Evolutionary conservation across 148 eudicot species (phyloP), one percentile per base, ranked within the genome.

Genomic region (Fallopia convolvulus): DNA sequence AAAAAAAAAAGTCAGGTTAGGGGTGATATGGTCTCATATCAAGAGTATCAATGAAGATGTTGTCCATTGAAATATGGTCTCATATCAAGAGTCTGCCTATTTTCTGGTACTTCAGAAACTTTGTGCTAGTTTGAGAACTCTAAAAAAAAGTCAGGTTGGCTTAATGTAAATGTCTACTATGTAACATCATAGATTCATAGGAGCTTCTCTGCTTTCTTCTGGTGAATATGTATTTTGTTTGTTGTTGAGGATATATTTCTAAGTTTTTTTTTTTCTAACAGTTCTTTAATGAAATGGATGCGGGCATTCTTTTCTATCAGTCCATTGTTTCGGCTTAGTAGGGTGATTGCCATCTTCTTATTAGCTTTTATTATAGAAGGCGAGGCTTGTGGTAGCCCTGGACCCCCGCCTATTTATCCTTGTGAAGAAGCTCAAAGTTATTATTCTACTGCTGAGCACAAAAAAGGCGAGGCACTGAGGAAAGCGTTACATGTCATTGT

Each of bases 361-460:
- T 42, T 85, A 40, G 75, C 78, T 61, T 81, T 83, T 66, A 74
- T 40, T 78, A 82, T 85, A 48, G 82, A 44, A 65, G 83, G 80
- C 10, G 77, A 83, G 79, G 85, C 83, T 23, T 76, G 44, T 58
- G 83, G 63, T 70, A 58, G 74, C 40, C 61, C 81, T 40, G 60
- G 52, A 23, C n/a, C 77, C 53, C 74, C 70, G 12, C 66, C 55
- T 75, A 76, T 5, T n/a, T 75, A 83, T 77, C 70, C 86, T 23
- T 87, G 90, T 77, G 88, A 85, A 77, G 79, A 78, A 55, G 81
- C 78, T 46, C 81, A 72, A 73, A 82, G 55, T 70, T 87, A 87
- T 77, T 87, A 85, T 77, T 81, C 79, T 14, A 76, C 83, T 21
- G 74, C 77, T 33, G 76, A 77, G 72, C 71, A 83, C 72, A 75